Conservation (phyloP, 2,329 filamentous ascomycete species). For the Didymella exigua region DNA sequence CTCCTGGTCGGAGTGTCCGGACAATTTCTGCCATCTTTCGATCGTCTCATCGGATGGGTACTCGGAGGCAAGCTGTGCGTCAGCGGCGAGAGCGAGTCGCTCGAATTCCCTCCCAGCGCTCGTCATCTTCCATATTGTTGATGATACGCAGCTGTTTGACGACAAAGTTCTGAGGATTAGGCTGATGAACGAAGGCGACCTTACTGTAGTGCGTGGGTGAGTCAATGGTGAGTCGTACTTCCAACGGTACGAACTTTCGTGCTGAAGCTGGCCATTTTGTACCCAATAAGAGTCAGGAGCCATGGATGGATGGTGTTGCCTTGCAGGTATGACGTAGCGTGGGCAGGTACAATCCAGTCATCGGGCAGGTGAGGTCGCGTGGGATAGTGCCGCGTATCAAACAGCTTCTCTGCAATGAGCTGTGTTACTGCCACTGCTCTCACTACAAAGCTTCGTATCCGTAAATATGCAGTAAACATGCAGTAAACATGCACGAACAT, state of each 20-base stretch:
- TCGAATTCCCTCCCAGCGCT: conserved; percentile 23
- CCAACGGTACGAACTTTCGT: not conserved
- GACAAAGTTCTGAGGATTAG: too few species aligned
- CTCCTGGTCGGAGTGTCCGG: conserved; percentile 39
- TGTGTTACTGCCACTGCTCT: too few species aligned
- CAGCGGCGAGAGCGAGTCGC: conserved; percentile 22
- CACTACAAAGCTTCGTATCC: too few species aligned
- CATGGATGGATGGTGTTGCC: not conserved
- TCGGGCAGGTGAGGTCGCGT: not conserved
- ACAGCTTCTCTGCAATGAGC: too few species aligned
- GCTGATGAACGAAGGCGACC: not conserved
- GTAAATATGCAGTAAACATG: too few species aligned
- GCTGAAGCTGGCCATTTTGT: not conserved
- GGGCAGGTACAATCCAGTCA: not conserved
- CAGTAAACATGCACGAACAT: too few species aligned
- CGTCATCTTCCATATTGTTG: not conserved
- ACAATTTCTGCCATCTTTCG: conserved; percentile 45
- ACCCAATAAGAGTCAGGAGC: not conserved
- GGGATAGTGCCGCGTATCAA: not conserved
- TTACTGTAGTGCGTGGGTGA: not conserved
- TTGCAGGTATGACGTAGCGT: not conserved
- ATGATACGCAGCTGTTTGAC: not conserved
- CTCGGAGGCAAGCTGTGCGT: conserved; percentile 21
- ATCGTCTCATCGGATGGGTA: conserved; percentile 31
- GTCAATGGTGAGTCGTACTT: not conserved